phyloP scores from a whole-genome alignment of 257 asterid species.

The Gardenia jasminoides region DNA sequence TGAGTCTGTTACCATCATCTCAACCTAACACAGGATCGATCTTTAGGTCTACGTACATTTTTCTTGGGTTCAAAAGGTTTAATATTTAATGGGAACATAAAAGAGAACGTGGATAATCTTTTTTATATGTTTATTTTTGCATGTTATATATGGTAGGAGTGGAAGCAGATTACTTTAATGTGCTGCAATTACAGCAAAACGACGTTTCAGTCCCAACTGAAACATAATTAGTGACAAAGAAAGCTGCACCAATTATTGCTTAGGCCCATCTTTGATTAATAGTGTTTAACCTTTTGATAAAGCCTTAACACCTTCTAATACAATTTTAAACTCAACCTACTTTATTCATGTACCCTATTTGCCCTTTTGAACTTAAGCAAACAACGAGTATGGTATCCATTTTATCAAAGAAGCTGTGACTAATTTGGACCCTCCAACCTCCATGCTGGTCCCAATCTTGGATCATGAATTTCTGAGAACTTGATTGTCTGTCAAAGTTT shows the following conservation, averaged over 20 bases:
- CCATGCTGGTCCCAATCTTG: background rate
- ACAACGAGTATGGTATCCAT: background rate
- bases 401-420: background rate
- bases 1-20: background rate
- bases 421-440: background rate
- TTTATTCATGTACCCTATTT: background rate
- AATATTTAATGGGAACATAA: background rate
- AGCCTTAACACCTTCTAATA: conserved; percentile 38
- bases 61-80: background rate
- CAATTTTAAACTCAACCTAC: background rate
- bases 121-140: background rate
- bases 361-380: background rate
- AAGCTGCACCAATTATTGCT: conserved; percentile 24
- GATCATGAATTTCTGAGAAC: background rate
- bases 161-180: conserved; percentile 21
- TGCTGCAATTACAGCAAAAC: conserved; percentile 48
- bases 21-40: background rate
- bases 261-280: conserved; percentile 43
- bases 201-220: conserved; percentile 58
- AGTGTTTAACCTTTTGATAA: conserved; percentile 45
- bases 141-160: background rate
- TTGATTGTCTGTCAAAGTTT: background rate
- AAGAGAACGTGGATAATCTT: background rate
- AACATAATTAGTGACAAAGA: conserved; percentile 29
- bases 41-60: background rate